Conservation (phyloP, 2,329 filamentous ascomycete genomes). For the Aspergillus novoparasiticus region DNA sequence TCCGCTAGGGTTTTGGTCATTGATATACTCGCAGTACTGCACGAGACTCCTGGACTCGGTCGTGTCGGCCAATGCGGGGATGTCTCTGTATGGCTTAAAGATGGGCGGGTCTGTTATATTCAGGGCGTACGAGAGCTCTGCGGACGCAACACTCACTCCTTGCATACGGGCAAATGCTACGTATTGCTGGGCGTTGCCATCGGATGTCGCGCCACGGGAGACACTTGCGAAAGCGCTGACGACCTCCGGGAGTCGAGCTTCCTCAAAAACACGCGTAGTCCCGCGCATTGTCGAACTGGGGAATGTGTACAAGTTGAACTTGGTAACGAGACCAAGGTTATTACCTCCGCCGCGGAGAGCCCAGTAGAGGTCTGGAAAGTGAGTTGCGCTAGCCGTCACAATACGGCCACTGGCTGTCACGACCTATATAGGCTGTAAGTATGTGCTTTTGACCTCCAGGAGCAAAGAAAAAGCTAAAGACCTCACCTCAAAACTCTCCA, state of each 20-base stretch:
- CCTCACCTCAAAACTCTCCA: slow-evolving; percentile 35
- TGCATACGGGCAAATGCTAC: slow-evolving; percentile 32
- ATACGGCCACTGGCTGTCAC: slow-evolving; percentile 32
- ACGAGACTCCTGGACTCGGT: slow-evolving; percentile 30
- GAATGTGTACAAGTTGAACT: slow-evolving; percentile 44
- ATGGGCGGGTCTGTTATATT: slow-evolving; percentile 38
- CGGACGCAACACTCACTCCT: slow-evolving; percentile 29
- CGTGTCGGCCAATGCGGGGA: slow-evolving; percentile 33
- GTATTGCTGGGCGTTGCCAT: slow-evolving; percentile 41
- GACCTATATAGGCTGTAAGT: slow-evolving; percentile 12
- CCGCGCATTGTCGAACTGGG: slow-evolving; percentile 44
- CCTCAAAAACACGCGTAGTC: slow-evolving; percentile 33
- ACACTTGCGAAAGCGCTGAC: slow-evolving; percentile 38
- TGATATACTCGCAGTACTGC: slow-evolving; percentile 38
- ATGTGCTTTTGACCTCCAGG: background rate
- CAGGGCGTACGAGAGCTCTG: slow-evolving; percentile 43
- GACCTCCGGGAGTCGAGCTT: slow-evolving; percentile 31
- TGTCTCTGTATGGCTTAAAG: slow-evolving; percentile 39
- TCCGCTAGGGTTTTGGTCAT: slow-evolving; percentile 34
- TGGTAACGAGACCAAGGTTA: slow-evolving; percentile 43
- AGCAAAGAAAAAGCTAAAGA: slow-evolving; percentile 7
- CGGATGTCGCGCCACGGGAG: slow-evolving; percentile 19
- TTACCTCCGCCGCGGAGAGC: slow-evolving; percentile 45
- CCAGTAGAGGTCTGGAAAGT: slow-evolving; percentile 42
- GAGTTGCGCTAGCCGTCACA: slow-evolving; percentile 31